phyloP scores from a whole-genome alignment of 805 yeast species.

The Naumovozyma dairenensis region DNA sequence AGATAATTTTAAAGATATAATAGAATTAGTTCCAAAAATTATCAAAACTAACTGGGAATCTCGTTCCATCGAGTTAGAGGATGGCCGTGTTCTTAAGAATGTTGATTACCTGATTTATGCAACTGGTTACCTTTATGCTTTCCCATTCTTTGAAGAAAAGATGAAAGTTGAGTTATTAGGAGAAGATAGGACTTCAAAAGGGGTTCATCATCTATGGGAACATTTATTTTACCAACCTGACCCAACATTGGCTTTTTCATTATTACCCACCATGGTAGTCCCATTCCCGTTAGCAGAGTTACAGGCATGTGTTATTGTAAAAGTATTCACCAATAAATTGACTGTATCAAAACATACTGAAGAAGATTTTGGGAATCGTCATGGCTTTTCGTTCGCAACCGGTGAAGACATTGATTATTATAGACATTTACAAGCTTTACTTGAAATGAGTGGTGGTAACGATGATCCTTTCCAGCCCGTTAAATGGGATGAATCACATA shows the following conservation, averaged over 20 bases:
- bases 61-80: constrained; percentile 24
- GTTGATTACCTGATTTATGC: constrained; percentile 38
- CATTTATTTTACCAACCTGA: constrained; percentile 50
- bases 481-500: constrained; percentile 15
- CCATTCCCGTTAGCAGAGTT: constrained; percentile 54
- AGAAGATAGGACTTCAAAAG: constrained; percentile 2
- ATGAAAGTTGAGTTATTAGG: constrained; percentile 14
- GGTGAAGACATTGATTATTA: constrained; percentile 22
- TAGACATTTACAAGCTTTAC: constrained; percentile 14
- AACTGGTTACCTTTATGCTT: constrained; percentile 42
- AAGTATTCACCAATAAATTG: constrained; percentile 50
- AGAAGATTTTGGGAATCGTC: constrained; percentile 4
- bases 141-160: constrained; percentile 33
- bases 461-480: constrained; percentile 18
- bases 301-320: constrained; percentile 56
- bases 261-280: constrained; percentile 49
- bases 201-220: constrained; percentile 40
- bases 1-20: background rate
- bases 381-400: constrained; percentile 13
- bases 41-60: constrained; percentile 17
- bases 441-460: constrained; percentile 11
- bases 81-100: constrained; percentile 23
- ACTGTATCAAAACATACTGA: constrained; percentile 41
- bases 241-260: constrained; percentile 56
- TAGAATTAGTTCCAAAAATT: constrained; percentile 24